These are phyloP conservation scores for Chlorella vulgaris DNA, from an alignment of 139 green algal genomes.

Conservation along the genomic window DNA sequence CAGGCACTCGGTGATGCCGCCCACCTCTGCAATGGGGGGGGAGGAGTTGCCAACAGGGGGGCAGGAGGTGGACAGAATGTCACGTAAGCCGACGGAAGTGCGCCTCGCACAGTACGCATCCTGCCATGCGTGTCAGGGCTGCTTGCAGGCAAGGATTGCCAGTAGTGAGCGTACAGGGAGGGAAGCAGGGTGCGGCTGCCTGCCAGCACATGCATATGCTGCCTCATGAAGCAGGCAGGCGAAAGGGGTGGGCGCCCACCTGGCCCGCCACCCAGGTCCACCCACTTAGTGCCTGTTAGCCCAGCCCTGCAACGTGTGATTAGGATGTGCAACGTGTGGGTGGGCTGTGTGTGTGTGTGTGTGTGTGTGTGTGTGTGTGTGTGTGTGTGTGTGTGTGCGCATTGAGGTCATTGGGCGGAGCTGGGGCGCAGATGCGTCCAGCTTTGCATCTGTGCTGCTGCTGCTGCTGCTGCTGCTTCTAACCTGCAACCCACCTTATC, in stretches of 20 bases:
- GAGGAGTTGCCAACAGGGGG: not conserved
- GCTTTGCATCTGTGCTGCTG: too few relatives aligned
- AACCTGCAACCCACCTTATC: too few relatives aligned
- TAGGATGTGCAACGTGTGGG: not conserved
- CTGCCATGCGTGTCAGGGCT: too few relatives aligned
- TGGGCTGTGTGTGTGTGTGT: not conserved
- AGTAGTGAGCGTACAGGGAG: too few relatives aligned
- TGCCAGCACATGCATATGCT: not conserved
- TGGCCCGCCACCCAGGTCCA: constrained; percentile 44
- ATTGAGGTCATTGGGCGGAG: too few relatives aligned
- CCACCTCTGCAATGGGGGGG: not conserved
- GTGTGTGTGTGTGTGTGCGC: too few relatives aligned
- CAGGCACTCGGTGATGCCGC: constrained; percentile 45
- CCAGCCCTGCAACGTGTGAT: constrained; percentile 21
- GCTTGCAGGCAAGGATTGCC: too few relatives aligned
- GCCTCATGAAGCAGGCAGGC: not conserved
- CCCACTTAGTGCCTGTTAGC: constrained; percentile 46
- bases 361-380: too few relatives aligned
- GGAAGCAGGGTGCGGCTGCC: too few relatives aligned
- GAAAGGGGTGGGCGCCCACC: not conserved
- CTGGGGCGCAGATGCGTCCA: too few relatives aligned
- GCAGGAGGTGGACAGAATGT: not conserved
- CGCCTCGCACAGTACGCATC: too few relatives aligned
- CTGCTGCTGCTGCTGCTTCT: not conserved
- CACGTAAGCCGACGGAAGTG: too few relatives aligned